Base-by-base conservation (phyloP, 1,284 basidiomycete species). In the Melampsora larici-populina region DNA sequence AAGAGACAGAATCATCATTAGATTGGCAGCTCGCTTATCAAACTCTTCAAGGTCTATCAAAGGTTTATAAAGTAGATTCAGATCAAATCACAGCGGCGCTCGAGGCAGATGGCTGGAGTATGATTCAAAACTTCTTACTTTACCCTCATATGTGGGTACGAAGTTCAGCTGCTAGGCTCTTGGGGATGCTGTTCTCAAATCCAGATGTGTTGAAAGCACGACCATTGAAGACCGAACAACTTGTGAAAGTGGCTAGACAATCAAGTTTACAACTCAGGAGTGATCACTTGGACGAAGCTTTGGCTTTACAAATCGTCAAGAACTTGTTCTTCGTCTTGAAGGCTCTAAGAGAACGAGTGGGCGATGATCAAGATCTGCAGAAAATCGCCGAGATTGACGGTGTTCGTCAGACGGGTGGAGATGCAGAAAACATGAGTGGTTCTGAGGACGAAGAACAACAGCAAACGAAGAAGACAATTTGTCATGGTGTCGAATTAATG, bases 111-210 rank as follows among this genome's bases (percentile, higher is more conserved):
- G 70, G 84, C 92, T 96, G 93, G 93, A 81, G 85, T 26, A 83
- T 86, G 0, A 86, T 97, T 60, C 86, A 89, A 24, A 82, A 86
- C 0, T 89, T 92, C 81, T 87, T 98, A 2, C 86, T 92, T 11
- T 97, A 91, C 85, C 94, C 95, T 15, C 96, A 99, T 84, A 89
- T 92, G 4, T 98, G 95, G 96, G 93, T 97, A 0, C 90, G 95
- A 46, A 89, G 89, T 17, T 91, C 91, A 0, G 87, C 94, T 0
- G 90, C 90, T 80, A 88, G 93, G 64, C 86, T 94, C 8, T 84
- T 97, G 0, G 92, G 93, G 6, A 82, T 87, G 7, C 84, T 95
- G 8, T 93, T 92, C 82, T 86, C 88, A 2, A 0, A 81, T 85
- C 11, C 83, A 87, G 0, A 86, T 89, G 9, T 83, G 86, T 9